A percentile compares a stretch with the other conserved stretches of the same genome.
Conservation (phyloP, 1,284 basidiomycete genomes). For the Ceratobasidium sp. region DNA sequence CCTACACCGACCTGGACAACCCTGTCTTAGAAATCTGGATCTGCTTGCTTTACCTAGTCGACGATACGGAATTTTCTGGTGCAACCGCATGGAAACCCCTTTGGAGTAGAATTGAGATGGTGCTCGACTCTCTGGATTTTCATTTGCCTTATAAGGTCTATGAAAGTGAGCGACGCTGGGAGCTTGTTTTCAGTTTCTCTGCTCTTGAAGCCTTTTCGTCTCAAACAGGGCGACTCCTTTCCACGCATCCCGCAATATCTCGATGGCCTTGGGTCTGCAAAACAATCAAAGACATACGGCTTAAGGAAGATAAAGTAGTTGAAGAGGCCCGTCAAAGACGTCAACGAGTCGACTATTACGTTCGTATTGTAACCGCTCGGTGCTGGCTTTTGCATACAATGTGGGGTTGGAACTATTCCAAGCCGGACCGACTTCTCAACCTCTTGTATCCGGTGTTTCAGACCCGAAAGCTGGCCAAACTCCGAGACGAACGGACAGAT, state of each 20-base stretch:
- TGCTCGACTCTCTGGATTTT: slow-evolving; percentile 19
- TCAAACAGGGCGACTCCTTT: slow-evolving; percentile 79
- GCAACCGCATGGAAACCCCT: slow-evolving; percentile 32
- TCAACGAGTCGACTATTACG: slow-evolving; percentile 75
- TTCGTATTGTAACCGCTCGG: slow-evolving; percentile 79
- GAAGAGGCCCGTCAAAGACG: slow-evolving; percentile 65
- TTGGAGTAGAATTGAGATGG: slow-evolving; percentile 25
- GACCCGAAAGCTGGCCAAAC: slow-evolving; percentile 82
- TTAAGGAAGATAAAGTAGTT: slow-evolving; percentile 51
- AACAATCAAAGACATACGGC: slow-evolving; percentile 63
- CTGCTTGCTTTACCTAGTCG: slow-evolving; percentile 35
- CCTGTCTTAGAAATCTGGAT: slow-evolving; percentile 81
- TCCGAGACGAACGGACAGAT: slow-evolving; percentile 80
- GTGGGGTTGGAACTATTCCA: slow-evolving; percentile 83
- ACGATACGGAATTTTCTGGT: slow-evolving; percentile 25
- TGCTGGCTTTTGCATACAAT: slow-evolving; percentile 78
- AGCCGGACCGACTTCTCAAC: slow-evolving; percentile 73
- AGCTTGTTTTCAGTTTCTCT: slow-evolving; percentile 58
- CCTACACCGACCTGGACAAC: slow-evolving; percentile 64
- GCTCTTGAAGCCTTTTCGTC: slow-evolving; percentile 64
- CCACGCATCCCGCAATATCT: slow-evolving; percentile 72
- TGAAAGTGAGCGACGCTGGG: slow-evolving; percentile 50
- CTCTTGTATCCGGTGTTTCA: slow-evolving; percentile 84
- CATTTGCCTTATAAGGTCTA: slow-evolving; percentile 50
- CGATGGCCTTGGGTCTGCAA: slow-evolving; percentile 68